Evolutionary conservation across 306 rosid species (phyloP).

Genomic region (Cicer yamashitae): DNA sequence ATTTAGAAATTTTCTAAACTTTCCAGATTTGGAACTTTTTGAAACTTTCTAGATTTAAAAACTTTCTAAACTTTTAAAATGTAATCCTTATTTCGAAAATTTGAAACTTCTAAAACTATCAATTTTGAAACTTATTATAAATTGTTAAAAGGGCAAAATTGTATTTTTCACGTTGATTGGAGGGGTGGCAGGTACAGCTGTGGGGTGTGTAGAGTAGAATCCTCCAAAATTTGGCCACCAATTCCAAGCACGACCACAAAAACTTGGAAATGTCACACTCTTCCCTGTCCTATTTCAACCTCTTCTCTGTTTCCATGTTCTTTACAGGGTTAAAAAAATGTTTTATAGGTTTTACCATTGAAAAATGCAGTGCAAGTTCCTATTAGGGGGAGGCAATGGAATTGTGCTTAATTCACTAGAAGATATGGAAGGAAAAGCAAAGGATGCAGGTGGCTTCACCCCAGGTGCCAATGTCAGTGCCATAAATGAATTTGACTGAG

Average conservation of each 20-base stretch:
- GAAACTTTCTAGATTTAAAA: no score
- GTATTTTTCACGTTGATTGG: no score
- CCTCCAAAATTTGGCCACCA: neutral
- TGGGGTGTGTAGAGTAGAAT: no score
- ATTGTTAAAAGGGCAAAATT: no score
- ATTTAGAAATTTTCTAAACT: no score
- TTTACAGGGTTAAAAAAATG: neutral
- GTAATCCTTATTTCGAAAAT: no score
- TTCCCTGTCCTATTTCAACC: neutral
- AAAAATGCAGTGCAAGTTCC: neutral
- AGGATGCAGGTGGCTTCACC: conserved; percentile 2
- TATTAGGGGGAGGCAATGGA: neutral
- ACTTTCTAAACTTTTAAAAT: no score
- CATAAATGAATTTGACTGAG: no score
- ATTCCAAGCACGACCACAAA: neutral
- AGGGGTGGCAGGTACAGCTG: no score
- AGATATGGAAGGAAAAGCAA: conserved; percentile 1
- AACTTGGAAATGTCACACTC: neutral
- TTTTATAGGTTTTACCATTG: neutral
- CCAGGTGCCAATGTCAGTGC: neutral
- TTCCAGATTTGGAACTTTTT: no score
- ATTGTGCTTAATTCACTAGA: conserved; percentile 9
- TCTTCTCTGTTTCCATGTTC: neutral
- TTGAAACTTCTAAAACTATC: no score
- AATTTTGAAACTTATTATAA: no score